phyloP scores from a whole-genome alignment of 306 rosid genomes.

The Prunus persica region DNA sequence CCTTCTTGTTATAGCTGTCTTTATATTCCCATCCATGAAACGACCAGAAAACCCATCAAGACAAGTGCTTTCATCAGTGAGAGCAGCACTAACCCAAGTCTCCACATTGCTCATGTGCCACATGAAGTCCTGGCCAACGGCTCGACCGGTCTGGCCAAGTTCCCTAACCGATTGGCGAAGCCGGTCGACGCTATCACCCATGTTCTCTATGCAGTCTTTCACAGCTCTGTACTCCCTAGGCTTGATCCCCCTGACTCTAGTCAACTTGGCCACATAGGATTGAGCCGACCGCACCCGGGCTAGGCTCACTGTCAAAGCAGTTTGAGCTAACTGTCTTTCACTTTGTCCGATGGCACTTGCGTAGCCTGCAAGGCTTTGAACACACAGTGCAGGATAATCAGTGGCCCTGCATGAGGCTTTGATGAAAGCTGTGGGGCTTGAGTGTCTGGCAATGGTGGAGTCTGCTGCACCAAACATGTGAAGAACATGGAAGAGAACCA shows the following conservation, averaged over 20 bases:
- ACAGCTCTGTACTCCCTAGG: conserved; percentile 50
- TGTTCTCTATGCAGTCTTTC: conserved; percentile 73
- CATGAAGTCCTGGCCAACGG: conserved; percentile 48
- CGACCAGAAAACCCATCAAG: conserved; percentile 59
- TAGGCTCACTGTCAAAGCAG: conserved; percentile 66
- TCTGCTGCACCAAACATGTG: conserved; percentile 17
- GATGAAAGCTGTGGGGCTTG: conserved; percentile 46
- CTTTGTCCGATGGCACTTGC: conserved; percentile 47
- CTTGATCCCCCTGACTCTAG: conserved; percentile 38
- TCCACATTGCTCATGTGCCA: conserved; percentile 85
- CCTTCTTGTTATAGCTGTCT: conserved; percentile 40
- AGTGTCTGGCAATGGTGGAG: conserved; percentile 14
- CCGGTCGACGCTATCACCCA: conserved; percentile 59
- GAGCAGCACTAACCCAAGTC: conserved; percentile 87
- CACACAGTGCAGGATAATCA: conserved; percentile 55
- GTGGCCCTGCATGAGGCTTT: conserved; percentile 59
- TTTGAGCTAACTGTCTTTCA: conserved; percentile 50
- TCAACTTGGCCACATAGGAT: conserved; percentile 45
- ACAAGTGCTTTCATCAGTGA: conserved; percentile 71
- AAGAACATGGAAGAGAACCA: conserved; percentile 30
- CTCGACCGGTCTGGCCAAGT: conserved; percentile 39
- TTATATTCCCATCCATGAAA: conserved; percentile 47
- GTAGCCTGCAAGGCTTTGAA: conserved; percentile 40
- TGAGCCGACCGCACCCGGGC: conserved; percentile 40
- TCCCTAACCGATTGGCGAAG: conserved; percentile 56